These are phyloP conservation scores for Rhododendron griersonianum DNA, from an alignment of 148 eudicot genomes.

Conservation along the genomic window DNA sequence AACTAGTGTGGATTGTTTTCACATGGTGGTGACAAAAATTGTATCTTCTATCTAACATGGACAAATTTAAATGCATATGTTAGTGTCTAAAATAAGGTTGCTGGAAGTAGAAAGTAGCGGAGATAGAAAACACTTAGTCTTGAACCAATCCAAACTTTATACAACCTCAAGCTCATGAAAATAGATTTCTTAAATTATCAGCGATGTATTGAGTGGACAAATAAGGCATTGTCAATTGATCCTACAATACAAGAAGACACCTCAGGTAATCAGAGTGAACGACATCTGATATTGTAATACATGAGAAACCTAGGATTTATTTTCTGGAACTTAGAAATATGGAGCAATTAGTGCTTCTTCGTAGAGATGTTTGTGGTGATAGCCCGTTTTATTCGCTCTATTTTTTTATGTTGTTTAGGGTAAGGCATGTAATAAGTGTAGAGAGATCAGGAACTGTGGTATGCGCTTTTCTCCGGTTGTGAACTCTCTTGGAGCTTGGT, in stretches of 20 bases:
- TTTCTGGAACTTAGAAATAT: background rate
- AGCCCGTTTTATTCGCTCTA: background rate
- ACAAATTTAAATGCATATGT: background rate
- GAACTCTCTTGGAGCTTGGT: no score
- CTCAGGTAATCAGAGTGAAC: background rate
- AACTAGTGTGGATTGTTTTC: background rate
- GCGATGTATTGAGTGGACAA: background rate
- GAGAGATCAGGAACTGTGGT: background rate
- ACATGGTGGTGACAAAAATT: background rate
- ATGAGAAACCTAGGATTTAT: background rate
- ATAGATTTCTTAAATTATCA: background rate
- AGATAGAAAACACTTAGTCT: slow-evolving; percentile 4
- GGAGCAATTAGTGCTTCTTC: background rate
- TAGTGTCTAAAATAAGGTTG: background rate
- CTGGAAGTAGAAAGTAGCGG: background rate
- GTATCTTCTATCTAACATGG: background rate
- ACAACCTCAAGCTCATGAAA: background rate
- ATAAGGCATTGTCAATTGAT: slow-evolving; percentile 1
- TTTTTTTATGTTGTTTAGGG: background rate
- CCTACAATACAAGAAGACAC: background rate
- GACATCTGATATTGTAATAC: background rate
- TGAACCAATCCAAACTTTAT: background rate
- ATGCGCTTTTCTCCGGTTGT: no score
- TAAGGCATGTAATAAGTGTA: background rate
- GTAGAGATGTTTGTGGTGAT: background rate